Evolutionary conservation across 23 red algal species (phyloP).

Genomic region (Cyanidioschyzon merolae): DNA sequence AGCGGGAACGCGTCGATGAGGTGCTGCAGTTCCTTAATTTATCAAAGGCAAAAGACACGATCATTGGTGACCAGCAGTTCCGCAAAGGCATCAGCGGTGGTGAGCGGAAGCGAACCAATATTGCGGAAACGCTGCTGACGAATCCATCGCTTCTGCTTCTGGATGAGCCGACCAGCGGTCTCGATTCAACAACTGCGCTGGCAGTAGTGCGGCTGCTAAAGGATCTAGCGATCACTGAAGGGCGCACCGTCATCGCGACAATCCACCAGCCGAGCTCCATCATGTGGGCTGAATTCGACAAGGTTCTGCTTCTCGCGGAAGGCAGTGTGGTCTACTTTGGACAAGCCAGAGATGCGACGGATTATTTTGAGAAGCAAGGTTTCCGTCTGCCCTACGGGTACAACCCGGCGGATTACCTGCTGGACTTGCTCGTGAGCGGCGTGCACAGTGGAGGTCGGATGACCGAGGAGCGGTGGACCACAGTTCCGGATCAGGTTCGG

Average conservation of each 20-base stretch:
- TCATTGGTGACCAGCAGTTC: constrained; percentile 66
- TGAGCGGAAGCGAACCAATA: constrained; percentile 27
- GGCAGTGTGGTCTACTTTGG: constrained; percentile 65
- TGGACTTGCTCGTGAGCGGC: constrained; percentile 41
- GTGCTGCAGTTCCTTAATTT: constrained; percentile 46
- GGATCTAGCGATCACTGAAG: constrained; percentile 37
- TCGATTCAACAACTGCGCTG: constrained; percentile 69
- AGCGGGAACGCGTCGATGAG: constrained; percentile 28
- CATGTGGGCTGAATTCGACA: constrained; percentile 80
- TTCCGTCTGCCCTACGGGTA: constrained; percentile 58
- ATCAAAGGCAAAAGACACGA: constrained; percentile 38
- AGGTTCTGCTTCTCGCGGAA: constrained; percentile 49
- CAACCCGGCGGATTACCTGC: constrained; percentile 75
- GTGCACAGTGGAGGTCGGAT: constrained; percentile 11
- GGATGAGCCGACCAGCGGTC: constrained; percentile 66
- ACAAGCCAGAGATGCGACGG: constrained; percentile 30
- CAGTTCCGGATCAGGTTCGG: constrained; percentile 2
- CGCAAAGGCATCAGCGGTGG: constrained; percentile 48
- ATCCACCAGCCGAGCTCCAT: constrained; percentile 77
- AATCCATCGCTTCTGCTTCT: constrained; percentile 23
- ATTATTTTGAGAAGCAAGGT: constrained; percentile 51
- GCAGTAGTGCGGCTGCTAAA: constrained; percentile 63
- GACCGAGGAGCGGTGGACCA: constrained; percentile 13
- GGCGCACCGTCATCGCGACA: constrained; percentile 62
- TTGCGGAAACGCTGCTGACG: constrained; percentile 21